These are phyloP conservation scores for Emmonsiellopsis sp. DNA, from an alignment of 2,329 filamentous ascomycete species.

Conservation along the genomic window DNA sequence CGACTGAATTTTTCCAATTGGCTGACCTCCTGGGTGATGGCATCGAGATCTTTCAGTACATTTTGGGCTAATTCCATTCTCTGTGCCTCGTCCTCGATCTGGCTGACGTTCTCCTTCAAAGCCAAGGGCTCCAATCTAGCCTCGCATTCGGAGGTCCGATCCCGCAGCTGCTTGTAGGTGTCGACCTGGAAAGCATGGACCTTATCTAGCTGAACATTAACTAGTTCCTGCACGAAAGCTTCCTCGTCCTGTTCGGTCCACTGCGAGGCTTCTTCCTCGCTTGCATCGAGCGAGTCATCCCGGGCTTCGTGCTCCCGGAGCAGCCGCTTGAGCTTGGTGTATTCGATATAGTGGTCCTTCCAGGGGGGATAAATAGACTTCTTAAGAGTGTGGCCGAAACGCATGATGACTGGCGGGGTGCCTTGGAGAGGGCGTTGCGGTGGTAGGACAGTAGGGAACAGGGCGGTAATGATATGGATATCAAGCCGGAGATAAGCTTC, in stretches of 20 bases:
- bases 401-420: conserved; percentile 47
- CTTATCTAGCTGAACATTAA: conserved; percentile 92
- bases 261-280: conserved; percentile 45
- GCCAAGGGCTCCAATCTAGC: conserved; percentile 52
- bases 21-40: conserved; percentile 67
- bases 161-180: conserved; percentile 70
- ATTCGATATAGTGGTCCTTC: conserved; percentile 93
- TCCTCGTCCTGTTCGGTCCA: conserved; percentile 96
- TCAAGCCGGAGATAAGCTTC: not conserved
- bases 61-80: conserved; percentile 51
- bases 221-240: conserved; percentile 85
- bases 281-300: conserved; percentile 28
- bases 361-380: conserved; percentile 74
- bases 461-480: conserved; percentile 4
- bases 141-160: conserved; percentile 65
- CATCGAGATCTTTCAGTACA: conserved; percentile 69
- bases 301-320: conserved; percentile 63
- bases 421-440: conserved; percentile 13
- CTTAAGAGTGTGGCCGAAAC: conserved; percentile 82
- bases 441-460: not conserved
- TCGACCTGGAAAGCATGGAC: conserved; percentile 81
- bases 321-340: conserved; percentile 81
- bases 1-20: conserved; percentile 92
- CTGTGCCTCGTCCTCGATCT: conserved; percentile 31
- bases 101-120: conserved; percentile 24